Base-by-base conservation (phyloP, 805 yeast species). In the Yarrowia sp. region DNA sequence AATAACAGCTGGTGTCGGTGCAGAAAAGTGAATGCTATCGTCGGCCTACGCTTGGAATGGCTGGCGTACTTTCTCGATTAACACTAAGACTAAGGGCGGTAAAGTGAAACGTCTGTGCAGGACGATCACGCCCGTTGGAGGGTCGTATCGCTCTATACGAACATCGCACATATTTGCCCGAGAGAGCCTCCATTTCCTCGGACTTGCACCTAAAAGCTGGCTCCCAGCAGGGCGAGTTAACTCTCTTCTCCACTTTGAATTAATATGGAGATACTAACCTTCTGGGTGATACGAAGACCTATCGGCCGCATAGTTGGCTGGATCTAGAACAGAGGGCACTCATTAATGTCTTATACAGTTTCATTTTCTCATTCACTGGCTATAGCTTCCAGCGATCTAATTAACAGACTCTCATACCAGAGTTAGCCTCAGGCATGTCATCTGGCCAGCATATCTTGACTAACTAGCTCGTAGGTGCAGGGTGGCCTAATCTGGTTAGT, bases 231-330 rank as follows among this genome's bases (percentile, higher is more conserved):
- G 17, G 12, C 36, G 39, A 49, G 42, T 17, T 13, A 34, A 52
- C 43, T 36, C 43, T 52, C 43, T 36, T 36, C 58, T 52, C 58
- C 58, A 38, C 58, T 52, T 19, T 52, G 58, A 52, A 36, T 38
- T 52, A 52, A 52, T 14, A 52, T 19, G 58, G 58, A 52, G 43
- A 52, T 52, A 52, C 58, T 52, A 52, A 52, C 58, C 58, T 52
- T 52, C 42, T 9, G 10, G n/a, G 19, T 17, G 19, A 52, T 52
- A 52, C 58, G 43, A 52, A 52, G 43, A 52, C 55, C 55, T n/a
- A 36, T 36, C 40, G 40, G 40, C 42, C 17, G 56, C 33, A 52
- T 7, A 36, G 42, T 52, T 52, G 24, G 5, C 6, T 50, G 38
- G 20, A 30, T 30, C 36, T 49, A 30, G 36, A n/a, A 20, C 42